Conservation (phyloP, 2,329 filamentous ascomycete genomes). For the Orbilia oligospora region DNA sequence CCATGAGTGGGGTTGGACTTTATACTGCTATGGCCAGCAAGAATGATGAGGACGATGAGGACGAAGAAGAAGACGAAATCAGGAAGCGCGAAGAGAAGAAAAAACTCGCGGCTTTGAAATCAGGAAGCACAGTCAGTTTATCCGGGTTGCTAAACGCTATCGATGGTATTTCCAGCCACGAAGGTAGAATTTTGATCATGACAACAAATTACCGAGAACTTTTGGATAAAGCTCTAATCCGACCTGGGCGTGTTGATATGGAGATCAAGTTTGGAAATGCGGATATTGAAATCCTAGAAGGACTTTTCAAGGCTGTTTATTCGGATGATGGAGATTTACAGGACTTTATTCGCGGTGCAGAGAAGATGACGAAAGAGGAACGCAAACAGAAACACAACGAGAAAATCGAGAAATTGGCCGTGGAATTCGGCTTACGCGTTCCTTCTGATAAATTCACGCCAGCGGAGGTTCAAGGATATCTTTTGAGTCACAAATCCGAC, state of each 20-base stretch:
- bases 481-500: slow-evolving; percentile 73
- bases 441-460: slow-evolving; percentile 74
- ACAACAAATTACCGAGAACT: slow-evolving; percentile 65
- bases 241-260: slow-evolving; percentile 67
- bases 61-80: slow-evolving; percentile 50
- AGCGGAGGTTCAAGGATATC: slow-evolving; percentile 74
- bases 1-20: slow-evolving; percentile 17
- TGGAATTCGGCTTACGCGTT: slow-evolving; percentile 71
- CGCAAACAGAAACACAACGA: slow-evolving; percentile 68
- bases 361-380: slow-evolving; percentile 65
- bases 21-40: slow-evolving; percentile 37
- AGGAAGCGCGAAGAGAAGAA: slow-evolving; percentile 57
- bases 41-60: slow-evolving; percentile 56
- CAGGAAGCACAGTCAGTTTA: slow-evolving; percentile 70
- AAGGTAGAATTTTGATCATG: slow-evolving; percentile 67
- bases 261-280: slow-evolving; percentile 74
- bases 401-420: slow-evolving; percentile 67
- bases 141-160: slow-evolving; percentile 86
- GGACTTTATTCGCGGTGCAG: slow-evolving; percentile 29
- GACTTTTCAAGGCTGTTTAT: slow-evolving; percentile 75
- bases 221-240: slow-evolving; percentile 64
- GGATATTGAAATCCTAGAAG: slow-evolving; percentile 70
- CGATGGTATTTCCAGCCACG: slow-evolving; percentile 78
- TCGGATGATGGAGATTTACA: slow-evolving; percentile 66
- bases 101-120: slow-evolving; percentile 38